phyloP scores from a whole-genome alignment of 2,329 filamentous ascomycete species.

The Chrysoporthe austroafricana region DNA sequence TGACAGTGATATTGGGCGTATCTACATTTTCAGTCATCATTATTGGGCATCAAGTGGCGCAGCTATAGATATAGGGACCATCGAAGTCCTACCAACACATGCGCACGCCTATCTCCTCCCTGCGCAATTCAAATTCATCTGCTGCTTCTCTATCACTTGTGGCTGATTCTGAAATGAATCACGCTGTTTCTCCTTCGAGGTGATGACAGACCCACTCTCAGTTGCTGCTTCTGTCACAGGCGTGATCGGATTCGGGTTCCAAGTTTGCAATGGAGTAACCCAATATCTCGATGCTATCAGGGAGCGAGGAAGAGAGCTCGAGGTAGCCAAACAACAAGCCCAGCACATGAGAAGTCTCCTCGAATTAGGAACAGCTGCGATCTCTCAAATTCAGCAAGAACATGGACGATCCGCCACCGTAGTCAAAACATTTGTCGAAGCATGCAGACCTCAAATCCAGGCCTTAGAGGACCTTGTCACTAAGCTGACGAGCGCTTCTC shows the following conservation, averaged over 20 bases:
- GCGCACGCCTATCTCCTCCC: background rate
- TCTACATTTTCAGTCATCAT: background rate
- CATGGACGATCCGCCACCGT: background rate
- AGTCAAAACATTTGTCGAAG: background rate
- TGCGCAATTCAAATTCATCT: background rate
- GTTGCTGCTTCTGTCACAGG: background rate
- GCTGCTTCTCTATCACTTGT: background rate
- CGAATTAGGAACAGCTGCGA: background rate
- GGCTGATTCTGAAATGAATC: background rate
- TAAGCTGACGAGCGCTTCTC: background rate
- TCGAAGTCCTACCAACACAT: background rate
- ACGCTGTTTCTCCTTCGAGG: background rate
- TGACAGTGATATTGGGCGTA: background rate
- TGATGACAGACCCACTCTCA: background rate
- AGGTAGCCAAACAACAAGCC: background rate
- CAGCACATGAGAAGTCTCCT: background rate
- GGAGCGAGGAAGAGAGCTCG: background rate
- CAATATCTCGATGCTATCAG: background rate
- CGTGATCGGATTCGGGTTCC: background rate
- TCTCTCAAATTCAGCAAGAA: background rate
- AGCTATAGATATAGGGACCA: background rate
- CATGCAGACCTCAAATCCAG: background rate
- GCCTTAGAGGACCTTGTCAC: background rate
- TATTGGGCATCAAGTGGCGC: background rate
- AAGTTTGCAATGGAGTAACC: background rate